A percentile compares a stretch with the other conserved stretches of the same genome.
Conservation (phyloP, 2,329 filamentous ascomycete genomes). For the Ascocoryne sarcoides region DNA sequence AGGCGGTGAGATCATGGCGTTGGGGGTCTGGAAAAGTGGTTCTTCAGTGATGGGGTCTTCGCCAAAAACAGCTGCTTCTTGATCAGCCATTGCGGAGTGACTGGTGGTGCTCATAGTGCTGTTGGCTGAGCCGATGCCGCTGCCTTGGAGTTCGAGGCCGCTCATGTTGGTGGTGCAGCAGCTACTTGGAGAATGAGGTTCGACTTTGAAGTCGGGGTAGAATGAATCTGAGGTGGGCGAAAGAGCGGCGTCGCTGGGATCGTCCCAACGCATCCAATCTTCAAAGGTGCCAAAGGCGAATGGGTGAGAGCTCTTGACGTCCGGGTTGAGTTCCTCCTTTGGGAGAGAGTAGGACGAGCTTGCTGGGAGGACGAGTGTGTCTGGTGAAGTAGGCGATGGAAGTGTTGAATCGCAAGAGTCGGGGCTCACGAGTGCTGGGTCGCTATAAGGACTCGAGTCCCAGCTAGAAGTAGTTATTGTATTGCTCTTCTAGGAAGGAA, state of each 20-base stretch:
- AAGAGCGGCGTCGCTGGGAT: slow-evolving; percentile 11
- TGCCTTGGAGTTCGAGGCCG: slow-evolving; percentile 17
- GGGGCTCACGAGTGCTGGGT: slow-evolving; percentile 14
- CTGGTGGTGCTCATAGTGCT: not conserved
- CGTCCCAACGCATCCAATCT: slow-evolving; percentile 20
- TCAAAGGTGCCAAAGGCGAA: slow-evolving; percentile 15
- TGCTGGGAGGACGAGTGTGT: slow-evolving; percentile 12
- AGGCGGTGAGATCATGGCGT: slow-evolving; percentile 6
- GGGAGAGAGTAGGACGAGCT: slow-evolving; percentile 14
- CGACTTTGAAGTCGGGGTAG: slow-evolving; percentile 23
- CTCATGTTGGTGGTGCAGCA: too few species aligned
- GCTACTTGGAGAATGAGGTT: slow-evolving; percentile 22
- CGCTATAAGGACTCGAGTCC: slow-evolving; percentile 15
- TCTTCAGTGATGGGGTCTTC: slow-evolving; percentile 20
- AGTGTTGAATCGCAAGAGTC: slow-evolving; percentile 24
- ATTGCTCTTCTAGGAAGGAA: slow-evolving; percentile 9
- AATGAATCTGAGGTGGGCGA: slow-evolving; percentile 15
- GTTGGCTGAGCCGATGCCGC: slow-evolving; percentile 9
- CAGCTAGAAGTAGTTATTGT: slow-evolving; percentile 14
- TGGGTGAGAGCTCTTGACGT: slow-evolving; percentile 7
- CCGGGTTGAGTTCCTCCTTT: slow-evolving; percentile 9
- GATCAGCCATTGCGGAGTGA: slow-evolving; percentile 7
- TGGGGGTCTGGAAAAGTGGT: slow-evolving; percentile 22
- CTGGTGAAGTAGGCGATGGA: slow-evolving; percentile 20
- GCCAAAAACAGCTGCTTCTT: slow-evolving; percentile 18